Conservation (phyloP, 805 yeast genomes). For the Pichia californica region DNA sequence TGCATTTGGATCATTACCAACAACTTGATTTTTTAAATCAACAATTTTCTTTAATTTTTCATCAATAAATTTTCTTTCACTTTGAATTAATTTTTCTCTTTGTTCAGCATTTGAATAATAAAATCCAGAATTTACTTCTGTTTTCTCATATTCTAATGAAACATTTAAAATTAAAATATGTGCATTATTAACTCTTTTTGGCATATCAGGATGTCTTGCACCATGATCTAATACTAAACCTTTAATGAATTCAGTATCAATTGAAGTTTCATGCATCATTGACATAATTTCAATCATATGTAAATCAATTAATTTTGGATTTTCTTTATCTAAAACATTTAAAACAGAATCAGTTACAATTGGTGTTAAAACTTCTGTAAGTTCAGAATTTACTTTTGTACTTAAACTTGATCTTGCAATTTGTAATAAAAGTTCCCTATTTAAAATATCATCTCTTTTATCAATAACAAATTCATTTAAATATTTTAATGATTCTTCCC, state of each 20-base stretch:
- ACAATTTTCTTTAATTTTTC: constrained; percentile 86
- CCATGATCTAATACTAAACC: constrained; percentile 97
- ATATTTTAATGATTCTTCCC: constrained; percentile 64
- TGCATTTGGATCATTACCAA: constrained; percentile 62
- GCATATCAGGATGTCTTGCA: constrained; percentile 99
- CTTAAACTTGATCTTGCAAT: constrained; percentile 86
- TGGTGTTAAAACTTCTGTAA: constrained; percentile 80
- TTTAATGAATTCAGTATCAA: constrained; percentile 73
- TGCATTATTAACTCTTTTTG: constrained; percentile 78
- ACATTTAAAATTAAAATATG: constrained; percentile 84
- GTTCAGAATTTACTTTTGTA: constrained; percentile 75
- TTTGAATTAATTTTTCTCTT: constrained; percentile 87
- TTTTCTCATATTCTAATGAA: constrained; percentile 92
- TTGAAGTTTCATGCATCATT: constrained; percentile 88
- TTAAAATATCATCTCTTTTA: constrained; percentile 34
- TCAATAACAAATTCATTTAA: constrained; percentile 59
- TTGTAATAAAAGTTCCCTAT: constrained; percentile 83
- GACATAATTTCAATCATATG: constrained; percentile 98
- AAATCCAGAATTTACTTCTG: constrained; percentile 95
- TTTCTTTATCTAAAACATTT: constrained; percentile 50
- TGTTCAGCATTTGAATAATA: constrained; percentile 94
- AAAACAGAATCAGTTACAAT: constrained; percentile 95
- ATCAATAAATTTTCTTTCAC: constrained; percentile 92
- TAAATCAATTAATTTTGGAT: constrained; percentile 52
- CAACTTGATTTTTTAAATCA: constrained; percentile 87